Evolutionary conservation across 176 grass and related monocot species (phyloP).

Genomic region (Hordeum vulgare): DNA sequence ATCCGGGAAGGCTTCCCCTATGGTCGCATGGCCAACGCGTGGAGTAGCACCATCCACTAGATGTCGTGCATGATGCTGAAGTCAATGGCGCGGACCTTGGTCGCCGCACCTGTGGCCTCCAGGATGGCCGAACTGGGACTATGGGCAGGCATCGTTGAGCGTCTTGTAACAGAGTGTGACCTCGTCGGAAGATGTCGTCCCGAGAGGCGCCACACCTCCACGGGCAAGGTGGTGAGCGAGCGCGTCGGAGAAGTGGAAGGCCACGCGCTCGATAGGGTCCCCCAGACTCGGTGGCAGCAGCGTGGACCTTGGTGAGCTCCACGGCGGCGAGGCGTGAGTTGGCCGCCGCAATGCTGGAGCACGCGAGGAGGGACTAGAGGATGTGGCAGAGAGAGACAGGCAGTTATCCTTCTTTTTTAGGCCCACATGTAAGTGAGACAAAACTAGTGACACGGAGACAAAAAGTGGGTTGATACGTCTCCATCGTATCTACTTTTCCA

Average conservation of each 20-base stretch:
- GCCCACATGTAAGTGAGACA: too few relatives aligned
- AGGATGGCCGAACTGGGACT: slow-evolving; percentile 96
- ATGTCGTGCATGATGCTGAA: slow-evolving; percentile 88
- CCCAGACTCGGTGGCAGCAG: slow-evolving; percentile 46
- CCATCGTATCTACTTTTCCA: too few relatives aligned
- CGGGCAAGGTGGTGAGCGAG: slow-evolving; percentile 44
- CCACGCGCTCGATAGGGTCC: slow-evolving; percentile 76
- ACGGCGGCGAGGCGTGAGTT: slow-evolving; percentile 47
- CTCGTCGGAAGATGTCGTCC: slow-evolving; percentile 43
- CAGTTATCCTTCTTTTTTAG: too few relatives aligned
- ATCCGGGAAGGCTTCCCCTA: slow-evolving; percentile 66
- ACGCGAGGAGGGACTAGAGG: slow-evolving; percentile 56
- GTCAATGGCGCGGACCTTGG: slow-evolving; percentile 82
- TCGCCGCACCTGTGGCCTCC: slow-evolving; percentile 68
- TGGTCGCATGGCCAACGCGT: slow-evolving; percentile 85
- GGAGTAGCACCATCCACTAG: slow-evolving; percentile 91
- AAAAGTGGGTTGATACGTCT: too few relatives aligned
- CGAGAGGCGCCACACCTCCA: background rate
- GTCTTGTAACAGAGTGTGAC: slow-evolving; percentile 92
- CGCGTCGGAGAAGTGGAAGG: slow-evolving; percentile 88
- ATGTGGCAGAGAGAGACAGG: slow-evolving; percentile 53
- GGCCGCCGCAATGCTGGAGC: slow-evolving; percentile 42
- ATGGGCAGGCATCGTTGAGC: slow-evolving; percentile 92
- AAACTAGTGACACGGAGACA: too few relatives aligned
- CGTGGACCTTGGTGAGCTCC: slow-evolving; percentile 52